Evolutionary conservation across 768 basidiomycete species (phyloP), one percentile per base, ranked within the genome.

Genomic region (Tubosaeta sp.): DNA sequence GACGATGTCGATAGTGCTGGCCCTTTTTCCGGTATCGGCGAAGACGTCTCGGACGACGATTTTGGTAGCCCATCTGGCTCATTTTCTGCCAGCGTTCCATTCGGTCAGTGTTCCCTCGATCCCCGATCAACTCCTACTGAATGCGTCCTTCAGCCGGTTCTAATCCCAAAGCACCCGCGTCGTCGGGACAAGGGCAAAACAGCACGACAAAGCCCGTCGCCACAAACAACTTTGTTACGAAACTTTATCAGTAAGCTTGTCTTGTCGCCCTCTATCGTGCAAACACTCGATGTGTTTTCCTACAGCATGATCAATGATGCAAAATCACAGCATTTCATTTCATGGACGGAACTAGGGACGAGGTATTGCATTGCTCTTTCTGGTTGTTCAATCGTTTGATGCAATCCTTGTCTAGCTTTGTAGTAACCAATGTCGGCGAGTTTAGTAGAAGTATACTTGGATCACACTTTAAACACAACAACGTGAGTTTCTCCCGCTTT

Each of bases 391-490:
- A n/a, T n/a, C n/a, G n/a, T n/a, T n/a, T n/a, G n/a, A 54, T 22
- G 14, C 13, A 12, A 39, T 49, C 0, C 32, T 32, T 39, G 24
- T 13, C 25, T 36, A 79, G 86, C 42, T 91, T 93, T 59, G 87
- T 91, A 41, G 90, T 93, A 31, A 86, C 84, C 38, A 90, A 90
- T 53, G 87, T 89, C 43, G 86, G 86, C 66, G 87, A 90, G 64
- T 92, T 93, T 66, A 90, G 87, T 58, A 75, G 87, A 53, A 87
- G 81, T 61, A 90, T 91, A 58, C 75, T 93, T 27, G 89, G 89
- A 3, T 82, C 84, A 3, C 90, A 93, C 64, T 93, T 92, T 71
- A 92, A 91, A 69, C 90, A 93, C 71, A 91, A 90, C 67, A 91
- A 91, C 65, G 88, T 88, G 54, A 50, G 86, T 71, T 50, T 18